Evolutionary conservation across 768 basidiomycete species (phyloP), one percentile per base, ranked within the genome.

Genomic region (Boletus sp.): DNA sequence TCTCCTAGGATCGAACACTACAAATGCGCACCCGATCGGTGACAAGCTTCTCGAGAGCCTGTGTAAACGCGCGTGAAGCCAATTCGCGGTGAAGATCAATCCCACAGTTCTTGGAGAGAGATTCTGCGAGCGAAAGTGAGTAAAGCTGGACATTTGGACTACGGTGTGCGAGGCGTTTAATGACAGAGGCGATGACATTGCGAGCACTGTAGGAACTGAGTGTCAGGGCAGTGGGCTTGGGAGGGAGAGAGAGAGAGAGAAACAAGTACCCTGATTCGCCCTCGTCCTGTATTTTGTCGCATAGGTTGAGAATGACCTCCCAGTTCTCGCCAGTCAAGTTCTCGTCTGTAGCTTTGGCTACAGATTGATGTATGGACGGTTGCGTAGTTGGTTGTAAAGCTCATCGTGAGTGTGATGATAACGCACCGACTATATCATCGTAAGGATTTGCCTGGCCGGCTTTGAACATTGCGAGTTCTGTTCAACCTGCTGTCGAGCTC

Each of bases 71-170:
- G 50, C 91, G 83, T 20, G 89, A 91, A 0, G 93, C 87, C 50
- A 99, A 79, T 72, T 99, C 96, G 46, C 89, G 81, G 70, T 94
- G 85, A 11, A 98, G 75, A 28, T 84, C 80, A 60, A 88, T 79
- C 3, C 85, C 84, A 63, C 92, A 92, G 74, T 99, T 99, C 82
- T 95, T 96, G 37, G 88, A 86, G 11, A 99, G 80, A 0, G 94
- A 83, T 67, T 98, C 96, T 3, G 88, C 82, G 17, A 98, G 80
- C 2, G 92, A 84, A 5, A 99, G 83, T 6, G 96, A 83, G 67
- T 95, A 98, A 1, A 98, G 82, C 74, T 99, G 97, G 2, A 99
- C 97, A 64, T 96, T 99, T 2, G 97, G 90, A 70, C 91, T 97
- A 18, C 97, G 85, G 73, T 99, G 97, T 10, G 89, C 81, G 2